Evolutionary conservation across 148 eudicot genomes (phyloP).

Genomic region (Camellia sinensis): DNA sequence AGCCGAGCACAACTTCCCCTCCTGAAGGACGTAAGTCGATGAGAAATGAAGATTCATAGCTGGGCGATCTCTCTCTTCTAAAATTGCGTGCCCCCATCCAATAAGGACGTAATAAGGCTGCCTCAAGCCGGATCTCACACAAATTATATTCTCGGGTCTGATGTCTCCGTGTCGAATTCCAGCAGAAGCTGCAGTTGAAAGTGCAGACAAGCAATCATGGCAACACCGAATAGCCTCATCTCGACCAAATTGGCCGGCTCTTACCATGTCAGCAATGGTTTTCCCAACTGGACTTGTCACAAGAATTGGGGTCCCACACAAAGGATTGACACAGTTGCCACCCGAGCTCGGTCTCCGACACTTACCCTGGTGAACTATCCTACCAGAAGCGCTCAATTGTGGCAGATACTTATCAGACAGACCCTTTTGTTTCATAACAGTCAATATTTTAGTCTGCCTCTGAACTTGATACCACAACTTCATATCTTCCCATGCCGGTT

Average conservation of each 20-base stretch:
- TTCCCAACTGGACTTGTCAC: conserved; percentile 80
- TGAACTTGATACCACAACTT: conserved; percentile 95
- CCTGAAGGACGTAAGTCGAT: conserved; percentile 86
- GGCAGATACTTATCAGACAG: conserved; percentile 77
- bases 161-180: conserved; percentile 92
- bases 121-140: conserved; percentile 44
- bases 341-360: conserved; percentile 61
- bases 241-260: conserved; percentile 46
- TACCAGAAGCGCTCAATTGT: conserved; percentile 67
- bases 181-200: conserved; percentile 48
- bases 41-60: conserved; percentile 89
- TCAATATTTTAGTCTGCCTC: conserved; percentile 87
- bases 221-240: conserved; percentile 86
- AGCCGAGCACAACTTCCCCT: conserved; percentile 87
- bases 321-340: conserved; percentile 61
- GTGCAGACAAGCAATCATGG: conserved; percentile 90
- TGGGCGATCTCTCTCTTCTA: conserved; percentile 92
- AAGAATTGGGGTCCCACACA: conserved; percentile 93
- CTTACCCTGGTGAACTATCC: conserved; percentile 63
- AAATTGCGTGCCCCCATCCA: conserved; percentile 93
- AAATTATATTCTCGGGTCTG: conserved; percentile 79
- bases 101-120: conserved; percentile 64
- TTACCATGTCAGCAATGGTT: conserved; percentile 58
- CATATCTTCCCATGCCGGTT: conserved; percentile 95
- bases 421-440: conserved; percentile 80